Evolutionary conservation across 164 flowering plant genomes (phyloP).

Genomic region (Cinnamomum chago): DNA sequence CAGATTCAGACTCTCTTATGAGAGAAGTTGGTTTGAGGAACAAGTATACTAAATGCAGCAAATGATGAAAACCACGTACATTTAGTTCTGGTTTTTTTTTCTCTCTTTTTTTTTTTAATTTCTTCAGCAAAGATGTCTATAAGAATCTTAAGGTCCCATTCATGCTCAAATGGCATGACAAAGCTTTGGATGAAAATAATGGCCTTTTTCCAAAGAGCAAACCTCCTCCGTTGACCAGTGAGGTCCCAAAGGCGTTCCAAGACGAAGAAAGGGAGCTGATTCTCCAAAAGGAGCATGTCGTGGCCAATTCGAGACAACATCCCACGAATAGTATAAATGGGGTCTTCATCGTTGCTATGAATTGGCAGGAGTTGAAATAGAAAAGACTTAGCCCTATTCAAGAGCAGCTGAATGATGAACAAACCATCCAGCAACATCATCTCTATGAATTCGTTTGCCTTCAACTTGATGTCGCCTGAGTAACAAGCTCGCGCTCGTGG

Average conservation of each 20-base stretch:
- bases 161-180: not conserved
- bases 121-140: too few species aligned
- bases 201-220: too few species aligned
- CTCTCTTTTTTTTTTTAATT: too few species aligned
- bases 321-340: not conserved
- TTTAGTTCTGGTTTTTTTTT: too few species aligned
- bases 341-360: fast-evolving
- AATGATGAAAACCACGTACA: not conserved
- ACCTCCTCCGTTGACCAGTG: too few species aligned
- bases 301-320: not conserved
- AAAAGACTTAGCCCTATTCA: fast-evolving
- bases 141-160: not conserved
- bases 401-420: not conserved
- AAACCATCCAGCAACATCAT: not conserved
- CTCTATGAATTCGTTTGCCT: too few species aligned
- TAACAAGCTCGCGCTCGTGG: too few species aligned
- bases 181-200: not conserved
- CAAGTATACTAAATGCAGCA: constrained; percentile 4
- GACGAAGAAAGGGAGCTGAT: constrained; percentile 7
- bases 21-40: too few species aligned
- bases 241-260: not conserved
- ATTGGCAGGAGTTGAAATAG: too few species aligned
- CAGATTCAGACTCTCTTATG: too few species aligned
- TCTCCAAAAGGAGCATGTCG: not conserved
- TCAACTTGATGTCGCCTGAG: too few species aligned